A percentile compares a stretch with the other conserved stretches of the same genome.
phyloP scores from a whole-genome alignment of 129 eudicot genomes.

The Ambrosia trifida region DNA sequence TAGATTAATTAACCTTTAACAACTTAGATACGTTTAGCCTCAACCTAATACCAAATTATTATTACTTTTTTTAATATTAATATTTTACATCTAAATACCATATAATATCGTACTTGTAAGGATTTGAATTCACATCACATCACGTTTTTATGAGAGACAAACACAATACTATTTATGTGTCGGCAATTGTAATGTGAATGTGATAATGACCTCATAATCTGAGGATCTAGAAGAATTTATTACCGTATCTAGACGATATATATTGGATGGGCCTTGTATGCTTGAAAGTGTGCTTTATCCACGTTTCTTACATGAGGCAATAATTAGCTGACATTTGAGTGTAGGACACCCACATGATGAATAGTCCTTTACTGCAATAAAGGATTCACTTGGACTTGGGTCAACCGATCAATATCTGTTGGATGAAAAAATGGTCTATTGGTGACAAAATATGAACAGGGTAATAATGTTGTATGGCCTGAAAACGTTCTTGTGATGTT shows the following conservation, averaged over 20 bases:
- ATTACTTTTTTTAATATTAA: too few species aligned
- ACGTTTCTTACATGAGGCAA: conserved; percentile 28
- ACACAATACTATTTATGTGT: too few species aligned
- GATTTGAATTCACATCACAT: too few species aligned
- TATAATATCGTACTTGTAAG: too few species aligned
- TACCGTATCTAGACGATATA: not conserved
- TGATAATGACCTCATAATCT: not conserved
- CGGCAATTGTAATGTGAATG: not conserved
- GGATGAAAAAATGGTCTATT: not conserved
- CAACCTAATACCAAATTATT: too few species aligned
- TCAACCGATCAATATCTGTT: not conserved
- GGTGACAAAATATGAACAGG: not conserved
- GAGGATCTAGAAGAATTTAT: conserved; percentile 1
- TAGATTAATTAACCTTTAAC: too few species aligned
- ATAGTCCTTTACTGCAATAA: conserved; percentile 6
- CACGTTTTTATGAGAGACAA: too few species aligned
- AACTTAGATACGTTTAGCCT: too few species aligned
- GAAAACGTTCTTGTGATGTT: not conserved
- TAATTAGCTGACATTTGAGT: conserved; percentile 6
- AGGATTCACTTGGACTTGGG: not conserved
- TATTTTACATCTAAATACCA: too few species aligned
- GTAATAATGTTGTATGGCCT: not conserved
- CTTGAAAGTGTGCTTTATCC: not conserved
- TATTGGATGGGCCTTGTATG: conserved; percentile 9
- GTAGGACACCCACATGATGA: conserved; percentile 14